Evolutionary conservation across 129 eudicot species (phyloP), one percentile per base, ranked within the genome.

Genomic region (Chrysanthemum seticuspe): DNA sequence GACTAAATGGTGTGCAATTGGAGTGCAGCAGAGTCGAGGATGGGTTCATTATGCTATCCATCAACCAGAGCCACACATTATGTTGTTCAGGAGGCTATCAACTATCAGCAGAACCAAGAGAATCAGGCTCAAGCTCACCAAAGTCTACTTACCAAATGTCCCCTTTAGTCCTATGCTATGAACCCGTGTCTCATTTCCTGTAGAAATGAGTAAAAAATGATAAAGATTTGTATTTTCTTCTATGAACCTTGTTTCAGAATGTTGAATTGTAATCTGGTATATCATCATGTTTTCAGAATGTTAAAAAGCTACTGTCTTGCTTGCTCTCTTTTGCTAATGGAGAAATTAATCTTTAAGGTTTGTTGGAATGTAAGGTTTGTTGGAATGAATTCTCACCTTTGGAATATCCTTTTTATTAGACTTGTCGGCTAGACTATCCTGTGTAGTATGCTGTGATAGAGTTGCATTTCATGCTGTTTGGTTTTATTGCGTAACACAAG

Each of bases 21-120:
- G 97, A 10, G 96, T 92, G 67, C 97, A 92, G 72, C 97, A 92
- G 81, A 92, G 97, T 79, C 85, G 96, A 58, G 97, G 97, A 31
- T 92, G 97, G 97, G 97, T 88, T 23, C 97, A 92, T 81, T 92
- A 92, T 62, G 97, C 97, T 2, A 72, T 92, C 74, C 97, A 92
- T 76, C 87, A 95, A 52, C 96, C 97, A 0, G 97, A 92, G 87
- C 97, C 97, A 49, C 96, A 40, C 83, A 92, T 92, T 75, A 92
- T 92, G 97, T 72, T 81, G 57, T 93, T 93, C 82, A 86, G 98
- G 89, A 86, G 98, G 91, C 76, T 93, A 16, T 90, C 25, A 94
- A 94, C 86, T 90, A 77, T 70, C 98, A 94, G 87, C 99, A 87
- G 83, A 88, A 87, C 75, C 93, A 85, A 79, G 96, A 89, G 74